phyloP scores from a whole-genome alignment of 148 eudicot species.

The Camellia japonica region DNA sequence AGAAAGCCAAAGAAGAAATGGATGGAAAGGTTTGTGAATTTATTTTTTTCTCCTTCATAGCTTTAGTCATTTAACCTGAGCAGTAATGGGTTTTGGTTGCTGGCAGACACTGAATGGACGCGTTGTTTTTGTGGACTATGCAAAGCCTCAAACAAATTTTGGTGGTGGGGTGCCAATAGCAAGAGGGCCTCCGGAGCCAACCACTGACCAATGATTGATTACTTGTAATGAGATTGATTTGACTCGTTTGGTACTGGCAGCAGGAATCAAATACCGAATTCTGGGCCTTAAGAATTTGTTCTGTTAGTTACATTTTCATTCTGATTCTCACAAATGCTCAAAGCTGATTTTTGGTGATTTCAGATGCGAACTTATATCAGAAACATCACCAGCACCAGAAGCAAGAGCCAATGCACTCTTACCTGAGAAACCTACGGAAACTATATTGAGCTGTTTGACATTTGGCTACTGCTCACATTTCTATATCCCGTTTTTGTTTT shows the following conservation, averaged over 20 bases:
- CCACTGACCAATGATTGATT: slow-evolving; percentile 12
- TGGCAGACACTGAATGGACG: slow-evolving; percentile 66
- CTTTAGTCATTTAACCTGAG: neutral
- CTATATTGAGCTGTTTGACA: neutral
- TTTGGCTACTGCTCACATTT: too few relatives aligned
- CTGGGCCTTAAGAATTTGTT: neutral
- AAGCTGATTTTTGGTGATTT: neutral
- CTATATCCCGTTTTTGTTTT: neutral
- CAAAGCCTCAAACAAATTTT: slow-evolving; percentile 40
- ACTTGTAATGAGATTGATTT: neutral
- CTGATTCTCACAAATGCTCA: neutral
- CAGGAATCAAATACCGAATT: neutral
- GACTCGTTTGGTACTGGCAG: neutral
- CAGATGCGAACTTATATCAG: neutral
- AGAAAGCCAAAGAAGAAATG: slow-evolving; percentile 64
- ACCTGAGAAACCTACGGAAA: neutral
- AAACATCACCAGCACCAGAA: neutral
- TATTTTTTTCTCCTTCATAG: neutral
- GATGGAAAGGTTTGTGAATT: slow-evolving; percentile 58
- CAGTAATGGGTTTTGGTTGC: neutral
- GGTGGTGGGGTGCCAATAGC: slow-evolving; percentile 55
- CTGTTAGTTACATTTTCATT: neutral
- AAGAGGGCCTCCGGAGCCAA: slow-evolving; percentile 69
- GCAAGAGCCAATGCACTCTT: neutral
- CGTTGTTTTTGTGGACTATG: slow-evolving; percentile 58